phyloP scores from a whole-genome alignment of 257 asterid species.

The Solanum virginianum region DNA sequence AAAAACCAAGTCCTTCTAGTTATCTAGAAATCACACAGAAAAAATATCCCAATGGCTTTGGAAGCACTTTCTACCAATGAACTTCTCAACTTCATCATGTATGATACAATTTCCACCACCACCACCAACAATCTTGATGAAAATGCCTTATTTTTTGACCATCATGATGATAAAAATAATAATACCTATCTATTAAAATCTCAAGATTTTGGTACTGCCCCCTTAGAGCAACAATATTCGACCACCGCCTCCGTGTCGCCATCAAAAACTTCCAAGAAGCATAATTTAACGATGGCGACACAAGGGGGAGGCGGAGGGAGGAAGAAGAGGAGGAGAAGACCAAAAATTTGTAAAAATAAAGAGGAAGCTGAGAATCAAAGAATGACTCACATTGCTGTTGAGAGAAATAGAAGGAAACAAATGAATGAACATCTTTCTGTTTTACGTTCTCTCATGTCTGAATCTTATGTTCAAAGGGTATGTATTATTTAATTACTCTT shows the following conservation, averaged over 20 bases:
- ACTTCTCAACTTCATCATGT: conserved; percentile 67
- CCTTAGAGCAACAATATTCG: background rate
- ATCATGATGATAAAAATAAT: background rate
- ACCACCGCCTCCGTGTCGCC: conserved; percentile 16
- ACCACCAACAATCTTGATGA: background rate
- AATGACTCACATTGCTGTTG: conserved; percentile 98
- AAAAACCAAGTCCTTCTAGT: background rate
- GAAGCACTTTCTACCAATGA: conserved; percentile 74
- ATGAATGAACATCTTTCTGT: conserved; percentile 94
- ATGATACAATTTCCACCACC: conserved; percentile 30
- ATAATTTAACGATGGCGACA: conserved; percentile 6
- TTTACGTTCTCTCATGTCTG: conserved; percentile 90
- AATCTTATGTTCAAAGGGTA: conserved; percentile 91
- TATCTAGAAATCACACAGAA: background rate
- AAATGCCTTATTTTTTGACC: background rate
- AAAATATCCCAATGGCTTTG: conserved; percentile 35
- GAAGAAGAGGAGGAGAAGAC: conserved; percentile 70
- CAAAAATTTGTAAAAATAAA: conserved; percentile 62
- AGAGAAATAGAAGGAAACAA: conserved; percentile 78
- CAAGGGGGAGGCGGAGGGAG: conserved; percentile 29
- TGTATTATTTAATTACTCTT: background rate
- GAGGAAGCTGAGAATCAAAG: conserved; percentile 92
- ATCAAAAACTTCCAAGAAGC: conserved; percentile 1
- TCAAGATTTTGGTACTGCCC: background rate
- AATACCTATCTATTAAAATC: background rate